Base-by-base conservation (phyloP, 2,329 filamentous ascomycete species). In the Epichloe brachyelytri region DNA sequence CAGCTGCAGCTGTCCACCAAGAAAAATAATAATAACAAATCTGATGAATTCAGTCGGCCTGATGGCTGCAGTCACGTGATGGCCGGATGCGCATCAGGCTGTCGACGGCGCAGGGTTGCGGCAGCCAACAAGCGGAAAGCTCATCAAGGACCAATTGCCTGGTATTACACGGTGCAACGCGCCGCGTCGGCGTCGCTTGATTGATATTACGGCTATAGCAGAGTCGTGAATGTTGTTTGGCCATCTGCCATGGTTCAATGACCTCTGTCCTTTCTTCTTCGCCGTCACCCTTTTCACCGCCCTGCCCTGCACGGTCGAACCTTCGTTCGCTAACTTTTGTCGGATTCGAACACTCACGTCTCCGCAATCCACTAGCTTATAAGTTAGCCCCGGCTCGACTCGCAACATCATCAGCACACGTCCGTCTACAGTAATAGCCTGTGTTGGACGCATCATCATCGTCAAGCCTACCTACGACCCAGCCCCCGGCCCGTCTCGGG, bases 361-460 rank as follows among this genome's bases (percentile, higher is more conserved):
- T 54, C 51, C 54, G 56, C 54, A 54, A 41, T 50, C 50, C 54
- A 53, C 55, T 55, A 53, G 55, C 55, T 56, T 54, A 55, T 52
- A 12, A 11, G 15, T 45, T 19, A 26, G 43, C 38, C 38, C 45
- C 14, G 37, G 3, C 45, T 53, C 53, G 51, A 53, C 52, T 52
- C 51, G 48, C 54, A 44, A 53, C 54, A 54, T 55, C 55, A 44
- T 57, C 55, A 49, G n/a, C 26, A 46, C 41, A 48, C 34, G 26
- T 38, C 41, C 37, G 33, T 36, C 43, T 19, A 30, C 36, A 36
- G 17, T 1, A n/a, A 33, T 5, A n/a, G 10, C 1, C 43, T 5
- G 33, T 36, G 11, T 37, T 20, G 10, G 44, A 20, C n/a, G 30
- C 17, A 46, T 33, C 44, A 19, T 20, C 20, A 30, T 15, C 19